Evolutionary conservation across 192 early-diverging fungal genomes (phyloP).

Genomic region (Funneliformis mosseae): DNA sequence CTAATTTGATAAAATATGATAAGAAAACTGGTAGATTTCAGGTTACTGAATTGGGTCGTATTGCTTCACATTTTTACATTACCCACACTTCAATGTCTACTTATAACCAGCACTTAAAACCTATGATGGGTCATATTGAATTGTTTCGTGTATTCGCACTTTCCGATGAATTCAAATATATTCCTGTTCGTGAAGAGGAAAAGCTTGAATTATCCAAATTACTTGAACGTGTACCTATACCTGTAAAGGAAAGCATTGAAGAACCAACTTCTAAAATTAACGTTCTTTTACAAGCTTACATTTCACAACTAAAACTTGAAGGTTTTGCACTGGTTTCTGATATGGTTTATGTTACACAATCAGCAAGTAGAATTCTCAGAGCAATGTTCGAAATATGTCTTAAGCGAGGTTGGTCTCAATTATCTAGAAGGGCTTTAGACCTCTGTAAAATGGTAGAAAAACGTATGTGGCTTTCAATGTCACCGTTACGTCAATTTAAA

Average conservation of each 20-base stretch:
- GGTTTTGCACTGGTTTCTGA: conserved; percentile 97
- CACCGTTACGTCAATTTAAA: conserved; percentile 92
- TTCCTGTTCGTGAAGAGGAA: conserved; percentile 94
- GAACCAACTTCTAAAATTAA: conserved; percentile 93
- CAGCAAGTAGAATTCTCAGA: conserved; percentile 88
- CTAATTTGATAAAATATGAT: conserved; percentile 94
- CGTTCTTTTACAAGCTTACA: conserved; percentile 91
- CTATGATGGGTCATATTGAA: conserved; percentile 88
- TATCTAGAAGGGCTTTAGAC: conserved; percentile 85
- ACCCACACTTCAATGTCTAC: conserved; percentile 88
- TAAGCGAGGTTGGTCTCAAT: conserved; percentile 91
- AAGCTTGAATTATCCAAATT: conserved; percentile 88
- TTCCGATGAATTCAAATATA: conserved; percentile 90
- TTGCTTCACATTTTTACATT: conserved; percentile 97
- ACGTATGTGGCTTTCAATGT: conserved; percentile 94
- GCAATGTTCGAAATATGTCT: conserved; percentile 98
- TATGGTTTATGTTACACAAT: conserved; percentile 98
- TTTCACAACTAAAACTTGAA: conserved; percentile 90
- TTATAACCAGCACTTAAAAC: conserved; percentile 92
- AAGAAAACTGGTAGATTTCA: conserved; percentile 86
- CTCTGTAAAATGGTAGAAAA: conserved; percentile 98
- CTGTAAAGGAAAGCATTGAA: conserved; percentile 91
- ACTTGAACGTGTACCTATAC: conserved; percentile 91
- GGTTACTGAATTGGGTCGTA: conserved; percentile 90
- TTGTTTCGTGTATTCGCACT: conserved; percentile 87